A percentile compares a stretch with the other conserved stretches of the same genome.
Evolutionary conservation across 2,329 filamentous ascomycete species (phyloP).

Genomic region (Chalara sp.): DNA sequence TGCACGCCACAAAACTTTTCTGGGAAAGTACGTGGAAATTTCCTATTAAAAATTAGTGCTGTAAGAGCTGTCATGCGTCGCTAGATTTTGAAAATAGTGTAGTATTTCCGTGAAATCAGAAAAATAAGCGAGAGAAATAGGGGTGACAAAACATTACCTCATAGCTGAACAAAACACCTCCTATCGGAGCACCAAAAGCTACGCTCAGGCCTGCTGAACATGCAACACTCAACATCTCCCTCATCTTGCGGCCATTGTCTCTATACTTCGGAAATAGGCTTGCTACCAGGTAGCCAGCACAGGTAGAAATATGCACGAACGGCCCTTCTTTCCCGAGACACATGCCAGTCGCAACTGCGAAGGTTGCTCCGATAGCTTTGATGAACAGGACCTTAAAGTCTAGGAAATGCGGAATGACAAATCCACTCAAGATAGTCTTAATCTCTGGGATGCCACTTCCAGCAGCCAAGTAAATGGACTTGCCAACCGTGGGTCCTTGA

Average conservation of each 20-base stretch:
- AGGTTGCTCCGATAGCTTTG: conserved; percentile 51
- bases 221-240: conserved; percentile 50
- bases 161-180: conserved; percentile 53
- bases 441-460: conserved; percentile 56
- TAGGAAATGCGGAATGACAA: conserved; percentile 51
- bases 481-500: conserved; percentile 28
- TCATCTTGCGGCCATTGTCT: conserved; percentile 50
- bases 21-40: conserved; percentile 53
- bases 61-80: not conserved
- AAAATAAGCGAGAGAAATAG: not conserved
- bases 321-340: conserved; percentile 56
- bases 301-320: conserved; percentile 55
- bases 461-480: conserved; percentile 52
- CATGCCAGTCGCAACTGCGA: conserved; percentile 53
- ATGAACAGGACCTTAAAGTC: conserved; percentile 46
- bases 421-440: conserved; percentile 55
- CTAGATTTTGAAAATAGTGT: too few relatives aligned
- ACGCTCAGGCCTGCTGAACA: conserved; percentile 50
- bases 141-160: conserved; percentile 28
- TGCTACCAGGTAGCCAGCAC: conserved; percentile 47
- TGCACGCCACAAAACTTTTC: conserved; percentile 51
- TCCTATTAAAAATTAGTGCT: conserved; percentile 30
- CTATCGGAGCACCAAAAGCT: conserved; percentile 54
- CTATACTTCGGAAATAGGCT: conserved; percentile 47
- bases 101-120: too few relatives aligned